Conservation (phyloP, 2,329 filamentous ascomycete species). For the Pseudogymnoascus sp. region DNA sequence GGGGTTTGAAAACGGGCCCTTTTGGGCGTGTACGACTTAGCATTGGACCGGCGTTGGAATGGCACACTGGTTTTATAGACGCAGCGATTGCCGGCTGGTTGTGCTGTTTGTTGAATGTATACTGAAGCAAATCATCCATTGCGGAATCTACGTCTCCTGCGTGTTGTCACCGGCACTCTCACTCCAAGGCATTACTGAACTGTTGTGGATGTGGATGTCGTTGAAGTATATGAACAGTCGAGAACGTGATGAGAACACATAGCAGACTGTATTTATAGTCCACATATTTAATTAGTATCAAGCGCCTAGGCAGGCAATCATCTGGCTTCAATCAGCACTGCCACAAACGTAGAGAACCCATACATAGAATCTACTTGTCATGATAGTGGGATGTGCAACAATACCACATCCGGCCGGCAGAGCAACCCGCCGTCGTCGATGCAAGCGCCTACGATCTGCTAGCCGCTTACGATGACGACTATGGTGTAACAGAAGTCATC, state of each 20-base stretch:
- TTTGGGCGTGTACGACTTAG: background rate
- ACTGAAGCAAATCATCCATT: background rate
- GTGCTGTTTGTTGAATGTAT: background rate
- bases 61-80: constrained; percentile 4
- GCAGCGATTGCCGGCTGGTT: constrained; percentile 1
- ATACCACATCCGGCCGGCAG: background rate
- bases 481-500: background rate
- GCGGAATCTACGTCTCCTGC: background rate
- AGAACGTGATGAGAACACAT: background rate
- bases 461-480: background rate
- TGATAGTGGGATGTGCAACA: background rate
- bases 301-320: background rate
- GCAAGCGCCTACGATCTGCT: background rate
- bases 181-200: background rate
- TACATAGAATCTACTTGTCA: background rate
- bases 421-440: background rate
- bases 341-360: background rate
- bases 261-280: background rate
- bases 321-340: background rate
- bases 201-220: background rate
- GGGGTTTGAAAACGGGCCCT: background rate
- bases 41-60: constrained; percentile 5
- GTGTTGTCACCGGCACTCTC: too few species aligned
- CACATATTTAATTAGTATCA: background rate
- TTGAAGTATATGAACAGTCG: background rate